phyloP scores from a whole-genome alignment of 2,329 filamentous ascomycete species.

The Aureobasidium zeae region DNA sequence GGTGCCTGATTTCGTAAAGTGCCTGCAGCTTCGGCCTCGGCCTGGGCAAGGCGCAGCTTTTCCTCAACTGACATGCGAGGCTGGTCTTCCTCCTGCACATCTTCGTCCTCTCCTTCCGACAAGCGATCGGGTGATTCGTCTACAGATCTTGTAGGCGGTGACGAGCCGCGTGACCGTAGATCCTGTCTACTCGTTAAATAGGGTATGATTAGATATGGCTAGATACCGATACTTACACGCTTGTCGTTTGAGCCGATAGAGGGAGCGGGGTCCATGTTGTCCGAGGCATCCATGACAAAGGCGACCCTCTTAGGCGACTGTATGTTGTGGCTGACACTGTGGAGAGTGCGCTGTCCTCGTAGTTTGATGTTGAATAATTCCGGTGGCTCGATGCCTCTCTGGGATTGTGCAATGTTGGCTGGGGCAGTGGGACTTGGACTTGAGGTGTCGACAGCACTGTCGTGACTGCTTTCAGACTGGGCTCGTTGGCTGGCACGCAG shows the following conservation, averaged over 20 bases:
- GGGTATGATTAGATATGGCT: conserved; percentile 14
- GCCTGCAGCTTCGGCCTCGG: conserved; percentile 37
- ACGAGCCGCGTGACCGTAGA: conserved; percentile 15
- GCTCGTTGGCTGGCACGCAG: conserved; percentile 4
- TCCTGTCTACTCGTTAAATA: conserved; percentile 23
- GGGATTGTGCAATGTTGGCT: conserved; percentile 21
- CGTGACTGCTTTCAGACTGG: conserved; percentile 1
- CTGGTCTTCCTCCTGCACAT: conserved; percentile 25
- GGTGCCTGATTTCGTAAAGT: conserved; percentile 18
- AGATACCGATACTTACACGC: conserved; percentile 15
- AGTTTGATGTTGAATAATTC: conserved; percentile 30
- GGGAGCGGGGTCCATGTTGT: conserved; percentile 5
- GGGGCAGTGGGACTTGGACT: conserved; percentile 19
- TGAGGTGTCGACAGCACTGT: conserved; percentile 1
- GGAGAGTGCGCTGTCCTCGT: conserved; percentile 23
- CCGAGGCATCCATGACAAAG: conserved; percentile 26
- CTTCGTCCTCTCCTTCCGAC: conserved; percentile 21
- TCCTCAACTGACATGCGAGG: conserved; percentile 33
- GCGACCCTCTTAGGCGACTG: conserved; percentile 17
- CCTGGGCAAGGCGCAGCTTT: conserved; percentile 37
- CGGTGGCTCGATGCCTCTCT: conserved; percentile 25
- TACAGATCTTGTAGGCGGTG: conserved; percentile 21
- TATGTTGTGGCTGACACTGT: conserved; percentile 12
- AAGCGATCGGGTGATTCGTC: conserved; percentile 21
- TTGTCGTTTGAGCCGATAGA: conserved; percentile 12